These are phyloP conservation scores for Selenicereus undatus DNA, from an alignment of 148 eudicot genomes.

Conservation along the genomic window DNA sequence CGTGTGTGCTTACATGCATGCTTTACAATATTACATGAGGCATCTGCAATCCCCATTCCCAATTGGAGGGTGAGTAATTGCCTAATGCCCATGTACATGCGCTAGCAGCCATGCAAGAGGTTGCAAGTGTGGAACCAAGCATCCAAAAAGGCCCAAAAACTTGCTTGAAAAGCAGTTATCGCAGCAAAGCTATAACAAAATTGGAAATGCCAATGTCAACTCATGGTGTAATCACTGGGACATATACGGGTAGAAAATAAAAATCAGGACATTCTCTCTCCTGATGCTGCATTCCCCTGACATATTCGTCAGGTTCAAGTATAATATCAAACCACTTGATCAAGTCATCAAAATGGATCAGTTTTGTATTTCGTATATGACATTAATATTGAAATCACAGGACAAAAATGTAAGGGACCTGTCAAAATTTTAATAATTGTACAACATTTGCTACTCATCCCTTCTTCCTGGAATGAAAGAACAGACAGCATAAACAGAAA, in stretches of 20 bases:
- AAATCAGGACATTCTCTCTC: constrained; percentile 19
- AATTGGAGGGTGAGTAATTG: too few relatives aligned
- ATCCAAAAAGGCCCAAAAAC: too few relatives aligned
- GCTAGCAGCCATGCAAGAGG: not conserved
- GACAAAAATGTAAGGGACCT: constrained; percentile 10
- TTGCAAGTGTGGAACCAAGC: too few relatives aligned
- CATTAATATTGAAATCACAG: not conserved
- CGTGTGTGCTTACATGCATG: too few relatives aligned
- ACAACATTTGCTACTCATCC: constrained; percentile 20
- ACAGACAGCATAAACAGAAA: not conserved
- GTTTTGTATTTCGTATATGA: constrained; percentile 3
- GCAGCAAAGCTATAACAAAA: too few relatives aligned
- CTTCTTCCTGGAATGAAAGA: not conserved
- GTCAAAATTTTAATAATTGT: constrained; percentile 25
- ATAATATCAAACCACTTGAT: constrained; percentile 33
- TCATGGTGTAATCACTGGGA: not conserved
- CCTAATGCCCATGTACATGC: too few relatives aligned
- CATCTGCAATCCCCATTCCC: too few relatives aligned
- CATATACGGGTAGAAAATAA: not conserved
- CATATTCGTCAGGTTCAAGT: constrained; percentile 68
- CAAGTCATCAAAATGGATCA: not conserved
- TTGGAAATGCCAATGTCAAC: not conserved
- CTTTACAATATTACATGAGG: too few relatives aligned
- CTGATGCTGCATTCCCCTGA: constrained; percentile 82
- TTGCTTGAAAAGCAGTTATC: too few relatives aligned